phyloP scores from a whole-genome alignment of 371 early-diverging fungal genomes.

The Dinochytrium kinnereticum region DNA sequence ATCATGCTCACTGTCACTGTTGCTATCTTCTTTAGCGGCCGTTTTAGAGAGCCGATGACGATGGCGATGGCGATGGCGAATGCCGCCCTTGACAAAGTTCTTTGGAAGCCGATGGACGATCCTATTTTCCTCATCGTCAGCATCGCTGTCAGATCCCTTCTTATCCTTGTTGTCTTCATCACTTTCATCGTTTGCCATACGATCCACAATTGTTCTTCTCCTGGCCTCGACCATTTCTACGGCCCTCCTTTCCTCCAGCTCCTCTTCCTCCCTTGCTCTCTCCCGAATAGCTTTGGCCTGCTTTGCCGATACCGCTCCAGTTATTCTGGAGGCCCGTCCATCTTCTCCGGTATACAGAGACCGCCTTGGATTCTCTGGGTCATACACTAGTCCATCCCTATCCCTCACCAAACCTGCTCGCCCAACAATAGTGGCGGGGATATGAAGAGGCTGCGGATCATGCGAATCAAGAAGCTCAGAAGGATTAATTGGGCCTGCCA shows the following conservation, averaged over 20 bases:
- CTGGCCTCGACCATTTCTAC: conserved; percentile 7
- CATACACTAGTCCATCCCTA: conserved; percentile 11
- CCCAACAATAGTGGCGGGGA: not conserved
- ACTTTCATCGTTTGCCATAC: not conserved
- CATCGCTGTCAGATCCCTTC: conserved; percentile 13
- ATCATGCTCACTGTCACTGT: not conserved
- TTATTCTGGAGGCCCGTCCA: conserved; percentile 10
- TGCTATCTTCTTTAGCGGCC: not conserved
- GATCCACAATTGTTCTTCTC: not conserved
- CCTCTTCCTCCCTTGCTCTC: conserved; percentile 4
- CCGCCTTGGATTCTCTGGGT: conserved; percentile 19
- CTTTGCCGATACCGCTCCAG: conserved; percentile 13
- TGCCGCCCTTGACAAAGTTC: not conserved
- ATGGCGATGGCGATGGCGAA: not conserved
- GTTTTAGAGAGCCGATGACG: not conserved
- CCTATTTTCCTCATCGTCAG: not conserved
- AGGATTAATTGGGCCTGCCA: not conserved
- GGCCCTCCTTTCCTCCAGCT: not conserved
- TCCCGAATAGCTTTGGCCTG: conserved; percentile 13
- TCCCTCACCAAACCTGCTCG: conserved; percentile 20
- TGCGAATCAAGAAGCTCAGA: not conserved
- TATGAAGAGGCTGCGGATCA: not conserved
- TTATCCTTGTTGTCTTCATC: not conserved
- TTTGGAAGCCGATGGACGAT: not conserved
- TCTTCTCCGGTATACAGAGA: not conserved